These are phyloP conservation scores for Penicillium canescens DNA, from an alignment of 495 filamentous ascomycete genomes.

Conservation along the genomic window DNA sequence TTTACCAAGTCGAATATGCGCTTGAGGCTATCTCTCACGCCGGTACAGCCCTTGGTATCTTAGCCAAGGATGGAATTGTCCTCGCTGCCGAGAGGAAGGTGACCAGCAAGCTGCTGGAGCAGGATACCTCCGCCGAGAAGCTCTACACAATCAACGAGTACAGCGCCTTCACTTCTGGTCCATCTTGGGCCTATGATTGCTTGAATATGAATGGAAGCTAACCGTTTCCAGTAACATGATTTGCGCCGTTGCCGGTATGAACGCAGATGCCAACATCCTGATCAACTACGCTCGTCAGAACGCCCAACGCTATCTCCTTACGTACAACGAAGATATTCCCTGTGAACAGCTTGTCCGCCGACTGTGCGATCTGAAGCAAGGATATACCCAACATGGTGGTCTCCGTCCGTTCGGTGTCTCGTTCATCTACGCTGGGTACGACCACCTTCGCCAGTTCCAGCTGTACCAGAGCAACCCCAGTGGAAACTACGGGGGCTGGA, in stretches of 20 bases:
- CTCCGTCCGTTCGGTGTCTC: slow-evolving; percentile 97
- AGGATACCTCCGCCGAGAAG: slow-evolving; percentile 99
- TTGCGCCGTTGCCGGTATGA: slow-evolving; percentile 98
- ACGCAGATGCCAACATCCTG: slow-evolving; percentile 97
- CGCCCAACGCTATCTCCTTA: slow-evolving; percentile 94
- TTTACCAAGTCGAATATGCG: slow-evolving; percentile 99
- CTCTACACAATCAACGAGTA: slow-evolving; percentile 99
- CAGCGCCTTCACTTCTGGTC: slow-evolving; percentile 19
- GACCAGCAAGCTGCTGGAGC: slow-evolving; percentile 97
- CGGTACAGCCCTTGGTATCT: slow-evolving; percentile 92
- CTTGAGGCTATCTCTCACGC: slow-evolving; percentile 98
- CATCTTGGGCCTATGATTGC: not conserved
- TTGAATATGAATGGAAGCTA: slow-evolving; percentile 11
- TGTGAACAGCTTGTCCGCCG: slow-evolving; percentile 97
- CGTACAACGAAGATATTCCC: slow-evolving; percentile 99
- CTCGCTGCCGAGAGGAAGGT: slow-evolving; percentile 99
- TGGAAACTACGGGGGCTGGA: slow-evolving; percentile 99
- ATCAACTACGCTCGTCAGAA: slow-evolving; percentile 99
- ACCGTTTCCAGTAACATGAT: slow-evolving; percentile 87
- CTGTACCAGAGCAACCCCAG: slow-evolving; percentile 99
- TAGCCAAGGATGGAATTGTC: slow-evolving; percentile 97
- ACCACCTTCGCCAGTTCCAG: slow-evolving; percentile 93
- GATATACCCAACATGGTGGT: slow-evolving; percentile 98
- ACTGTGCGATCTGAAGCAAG: slow-evolving; percentile 98
- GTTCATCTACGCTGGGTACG: slow-evolving; percentile 99